Conservation (phyloP, 75 land plant species). For the Pinus albicaulis region DNA sequence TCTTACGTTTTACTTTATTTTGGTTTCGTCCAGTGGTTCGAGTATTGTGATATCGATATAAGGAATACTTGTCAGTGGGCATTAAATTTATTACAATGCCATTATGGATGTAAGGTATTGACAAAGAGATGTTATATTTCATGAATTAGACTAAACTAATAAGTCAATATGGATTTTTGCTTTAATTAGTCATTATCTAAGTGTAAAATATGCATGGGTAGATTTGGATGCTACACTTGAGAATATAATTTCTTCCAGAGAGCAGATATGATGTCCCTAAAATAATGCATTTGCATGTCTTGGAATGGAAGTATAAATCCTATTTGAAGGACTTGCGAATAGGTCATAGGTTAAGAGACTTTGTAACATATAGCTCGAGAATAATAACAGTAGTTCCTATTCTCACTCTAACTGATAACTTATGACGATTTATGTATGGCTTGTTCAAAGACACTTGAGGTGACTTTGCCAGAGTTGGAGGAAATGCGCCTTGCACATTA, state of each 20-base stretch:
- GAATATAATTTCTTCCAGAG: not conserved
- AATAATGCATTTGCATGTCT: not conserved
- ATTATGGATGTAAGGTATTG: slow-evolving; percentile 81
- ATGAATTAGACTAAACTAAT: not conserved
- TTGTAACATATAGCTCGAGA: no score
- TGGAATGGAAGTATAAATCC: not conserved
- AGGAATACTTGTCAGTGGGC: slow-evolving; percentile 55
- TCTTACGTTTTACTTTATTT: slow-evolving; percentile 3
- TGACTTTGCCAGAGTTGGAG: slow-evolving; percentile 83
- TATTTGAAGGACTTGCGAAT: not conserved
- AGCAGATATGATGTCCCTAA: not conserved
- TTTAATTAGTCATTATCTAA: slow-evolving; percentile 3
- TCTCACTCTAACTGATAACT: not conserved
- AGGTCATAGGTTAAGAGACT: no score
- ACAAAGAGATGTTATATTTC: not conserved
- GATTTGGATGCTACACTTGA: not conserved
- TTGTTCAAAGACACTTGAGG: slow-evolving; percentile 50
- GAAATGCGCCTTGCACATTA: slow-evolving; percentile 85
- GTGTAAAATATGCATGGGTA: not conserved
- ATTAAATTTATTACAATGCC: slow-evolving; percentile 33
- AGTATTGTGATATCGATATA: slow-evolving; percentile 66
- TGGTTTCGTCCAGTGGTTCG: slow-evolving; percentile 72
- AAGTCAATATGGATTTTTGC: not conserved
- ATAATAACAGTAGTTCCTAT: not conserved
- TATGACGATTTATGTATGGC: not conserved